Base-by-base conservation (phyloP, 1,284 basidiomycete species). In the Meripilus lineatus region DNA sequence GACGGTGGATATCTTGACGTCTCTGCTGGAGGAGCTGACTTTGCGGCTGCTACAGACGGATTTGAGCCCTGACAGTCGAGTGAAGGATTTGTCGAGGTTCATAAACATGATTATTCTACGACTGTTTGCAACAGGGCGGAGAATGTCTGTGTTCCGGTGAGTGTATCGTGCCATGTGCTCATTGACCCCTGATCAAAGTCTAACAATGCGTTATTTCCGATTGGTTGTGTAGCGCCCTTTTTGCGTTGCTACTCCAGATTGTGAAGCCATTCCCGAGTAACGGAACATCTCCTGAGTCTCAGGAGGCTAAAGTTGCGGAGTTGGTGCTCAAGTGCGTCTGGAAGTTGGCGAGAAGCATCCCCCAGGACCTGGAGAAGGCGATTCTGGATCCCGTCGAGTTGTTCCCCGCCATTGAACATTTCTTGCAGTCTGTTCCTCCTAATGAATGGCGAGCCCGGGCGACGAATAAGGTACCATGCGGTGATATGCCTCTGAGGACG, bases 81-180 rank as follows among this genome's bases (percentile, higher is more conserved):
- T 92, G 46, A 89, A 93, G 63, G 88, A 96, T 64, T 62, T 96
- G 53, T 93, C 93, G 17, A 84, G 92, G 47, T 97, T 96, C 65
- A 92, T 99, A 66, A 99, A 99, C 66, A 95, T 97, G 84, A 94
- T 99, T 47, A 89, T 99, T 47, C 74, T 99, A 43, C 84, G 94
- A 23, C 67, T 95, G 42, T 95, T 99, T 66, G 88, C 92, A 25
- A 93, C 93, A 13, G 89, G 90, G 24, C 77, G 93, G 53, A 78
- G 90, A 48, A 93, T 95, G 75, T 83, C 90, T 0, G 88, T 98
- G 40, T 96, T 97, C 70, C 79, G 89, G 87, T 93, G 53, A 57
- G 83, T 63, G 14, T n/a, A 7, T n/a, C 38, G 28, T 23, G 17
- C 15, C 32, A 32, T 21, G 32, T 54, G n/a, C 30, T n/a, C 26